Base-by-base conservation (phyloP, 495 filamentous ascomycete genomes). In the Penicillium subrubescens region DNA sequence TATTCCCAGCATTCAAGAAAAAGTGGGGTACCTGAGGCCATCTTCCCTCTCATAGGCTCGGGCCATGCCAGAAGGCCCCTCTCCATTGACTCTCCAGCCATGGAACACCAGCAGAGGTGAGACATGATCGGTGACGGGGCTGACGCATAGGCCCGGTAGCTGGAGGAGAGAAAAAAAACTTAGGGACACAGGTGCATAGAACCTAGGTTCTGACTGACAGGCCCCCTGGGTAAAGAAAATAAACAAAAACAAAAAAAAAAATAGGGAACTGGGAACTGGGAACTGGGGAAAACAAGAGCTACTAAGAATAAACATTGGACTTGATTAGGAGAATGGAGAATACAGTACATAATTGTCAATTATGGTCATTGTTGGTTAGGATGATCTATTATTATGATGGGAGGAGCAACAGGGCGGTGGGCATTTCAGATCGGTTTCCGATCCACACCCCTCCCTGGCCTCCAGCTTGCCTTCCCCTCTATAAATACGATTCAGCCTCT, bases 401-500 rank as follows among this genome's bases (percentile, higher is more conserved):
- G 44, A 48, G 44, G 44, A 48, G 44, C 21, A 39, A 57, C 27
- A 1, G 6, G 27, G 54, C 33, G 34, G 54, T 57, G 54, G 34
- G 29, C 31, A 57, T 27, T 57, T 41, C 3, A 35, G 33, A 23
- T 57, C 33, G 34, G 33, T 37, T 10, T 37, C 55, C n/a, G 43
- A 59, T 59, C 35, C 61, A 51, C 46, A 60, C 70, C 67, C 68
- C 65, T 67, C 65, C 61, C 65, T 61, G 64, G 55, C 65, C 44
- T 33, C 21, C 39, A 58, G 37, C 23, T 43, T 53, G 33, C 59
- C 31, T 53, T 61, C 64, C 62, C 68, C 63, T 64, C 63, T 73
- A 71, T 73, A 73, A 72, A 72, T 72, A 72, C 65, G 56, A 70
- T 66, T 63, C 56, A 50, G 35, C 51, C 37, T 65, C 54, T 62